Evolutionary conservation across 1,284 basidiomycete species (phyloP), one percentile per base, ranked within the genome.

Genomic region (Heterobasidion parviporum): DNA sequence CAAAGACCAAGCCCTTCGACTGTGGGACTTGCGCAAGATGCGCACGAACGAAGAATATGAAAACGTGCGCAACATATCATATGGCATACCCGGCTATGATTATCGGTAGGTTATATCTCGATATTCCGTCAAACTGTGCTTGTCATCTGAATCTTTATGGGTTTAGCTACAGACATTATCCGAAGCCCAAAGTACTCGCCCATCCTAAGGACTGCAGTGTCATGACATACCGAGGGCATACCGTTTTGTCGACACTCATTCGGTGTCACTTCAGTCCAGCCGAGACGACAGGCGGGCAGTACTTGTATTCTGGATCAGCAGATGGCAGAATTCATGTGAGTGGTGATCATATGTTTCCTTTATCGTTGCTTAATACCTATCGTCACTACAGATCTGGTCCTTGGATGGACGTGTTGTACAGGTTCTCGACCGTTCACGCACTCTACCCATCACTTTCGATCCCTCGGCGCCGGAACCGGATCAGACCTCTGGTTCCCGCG

Each of bases 11-110:
- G 85, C 90, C 1, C 75, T 93, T 54, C 85, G 94, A 32, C 72
- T 99, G 34, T 99, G 96, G 91, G 96, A 99, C 72, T 73, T 99
- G 52, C 86, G 96, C 44, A 94, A 88, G 73, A 97, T 99, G 95
- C 79, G 85, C 44, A 82, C 76, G 55, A 87, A 81, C 62, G 67
- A 74, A 9, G 87, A 94, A 36, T 89, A 87, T 61, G 83, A 90
- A 53, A 64, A 65, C 10, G 78, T 85, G 54, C 70, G 72, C 36
- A 64, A 74, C 51, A 72, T 69, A 10, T 63, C 71, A 56, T 94
- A 87, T 67, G 87, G 89, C 6, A 75, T 84, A 59, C 66, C 66
- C 1, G 71, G 78, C 55, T 98, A 82, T 65, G 95, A 98, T 68
- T 98, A 96, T 70, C 76, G 89, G 81, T 87, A 66, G 43, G 76